phyloP scores from a whole-genome alignment of 2,329 filamentous ascomycete species.

The Monosporascus sp. region DNA sequence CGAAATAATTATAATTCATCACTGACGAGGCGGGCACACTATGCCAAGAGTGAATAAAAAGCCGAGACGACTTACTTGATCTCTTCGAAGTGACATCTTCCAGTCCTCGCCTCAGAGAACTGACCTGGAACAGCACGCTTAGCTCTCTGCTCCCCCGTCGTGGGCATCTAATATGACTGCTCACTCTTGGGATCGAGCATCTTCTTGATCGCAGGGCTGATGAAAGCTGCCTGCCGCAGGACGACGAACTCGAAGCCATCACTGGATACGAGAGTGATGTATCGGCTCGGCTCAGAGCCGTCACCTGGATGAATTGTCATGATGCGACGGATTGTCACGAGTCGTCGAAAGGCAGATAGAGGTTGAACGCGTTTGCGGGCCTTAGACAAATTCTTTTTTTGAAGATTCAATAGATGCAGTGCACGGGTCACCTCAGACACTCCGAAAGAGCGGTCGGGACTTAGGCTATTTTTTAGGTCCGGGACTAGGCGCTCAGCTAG shows the following conservation, averaged over 20 bases:
- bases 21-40: conserved; percentile 15
- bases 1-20: conserved; percentile 36
- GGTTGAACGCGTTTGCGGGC: not conserved
- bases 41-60: not conserved
- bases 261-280: conserved; percentile 70
- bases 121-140: conserved; percentile 38
- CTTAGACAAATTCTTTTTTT: not conserved
- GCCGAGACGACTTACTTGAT: conserved; percentile 57
- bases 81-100: conserved; percentile 63
- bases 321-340: conserved; percentile 7
- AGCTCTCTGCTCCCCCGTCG: not conserved
- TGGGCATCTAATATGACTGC: conserved; percentile 11
- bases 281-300: conserved; percentile 45
- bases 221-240: conserved; percentile 62
- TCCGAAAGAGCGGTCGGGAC: no score
- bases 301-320: conserved; percentile 17
- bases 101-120: conserved; percentile 60
- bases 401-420: not conserved
- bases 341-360: not conserved
- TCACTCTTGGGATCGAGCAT: conserved; percentile 68
- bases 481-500: no score
- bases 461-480: no score
- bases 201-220: conserved; percentile 67
- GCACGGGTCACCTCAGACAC: no score
- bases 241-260: conserved; percentile 76